These are phyloP conservation scores for Anastatica hierochuntica DNA, from an alignment of 345 rosid species.

Conservation along the genomic window DNA sequence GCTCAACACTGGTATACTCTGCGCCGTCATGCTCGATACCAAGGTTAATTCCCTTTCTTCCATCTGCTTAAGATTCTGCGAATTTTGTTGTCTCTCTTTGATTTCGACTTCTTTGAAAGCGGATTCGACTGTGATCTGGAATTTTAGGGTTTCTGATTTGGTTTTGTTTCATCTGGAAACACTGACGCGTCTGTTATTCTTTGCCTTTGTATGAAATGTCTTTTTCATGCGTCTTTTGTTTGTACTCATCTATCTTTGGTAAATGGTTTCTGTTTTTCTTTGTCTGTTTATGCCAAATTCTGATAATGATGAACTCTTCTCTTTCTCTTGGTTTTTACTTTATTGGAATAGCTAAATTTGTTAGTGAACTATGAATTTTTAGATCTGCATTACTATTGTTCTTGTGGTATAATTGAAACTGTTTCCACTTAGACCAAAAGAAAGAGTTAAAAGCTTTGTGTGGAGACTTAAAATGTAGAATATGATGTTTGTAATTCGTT, in stretches of 20 bases:
- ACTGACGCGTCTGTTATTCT: constrained; percentile 1
- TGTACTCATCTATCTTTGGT: constrained; percentile 2
- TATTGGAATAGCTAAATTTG: background rate
- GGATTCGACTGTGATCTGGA: constrained; percentile 11
- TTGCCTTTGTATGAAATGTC: background rate
- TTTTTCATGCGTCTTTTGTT: constrained; percentile 5
- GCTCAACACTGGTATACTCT: constrained; percentile 79
- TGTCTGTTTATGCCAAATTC: constrained; percentile 14
- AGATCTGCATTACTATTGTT: background rate
- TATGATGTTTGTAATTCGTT: too few relatives aligned
- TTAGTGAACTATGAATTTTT: background rate
- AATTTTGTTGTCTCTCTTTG: background rate
- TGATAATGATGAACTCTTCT: background rate
- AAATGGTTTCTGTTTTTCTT: background rate
- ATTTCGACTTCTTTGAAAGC: constrained; percentile 1
- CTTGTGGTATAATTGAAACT: background rate
- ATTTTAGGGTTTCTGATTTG: constrained; percentile 15
- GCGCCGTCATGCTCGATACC: constrained; percentile 98
- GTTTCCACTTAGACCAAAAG: too few relatives aligned
- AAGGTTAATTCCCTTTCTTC: constrained; percentile 33
- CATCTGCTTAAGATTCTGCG: background rate
- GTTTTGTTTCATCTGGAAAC: constrained; percentile 3
- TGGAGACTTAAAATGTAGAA: too few relatives aligned
- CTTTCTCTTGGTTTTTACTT: background rate
- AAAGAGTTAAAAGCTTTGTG: too few relatives aligned